A percentile compares a stretch with the other conserved stretches of the same genome.
These are phyloP conservation scores for Lodderomyces orthopsilosis DNA, from an alignment of 1,139 yeast genomes.

Conservation along the genomic window DNA sequence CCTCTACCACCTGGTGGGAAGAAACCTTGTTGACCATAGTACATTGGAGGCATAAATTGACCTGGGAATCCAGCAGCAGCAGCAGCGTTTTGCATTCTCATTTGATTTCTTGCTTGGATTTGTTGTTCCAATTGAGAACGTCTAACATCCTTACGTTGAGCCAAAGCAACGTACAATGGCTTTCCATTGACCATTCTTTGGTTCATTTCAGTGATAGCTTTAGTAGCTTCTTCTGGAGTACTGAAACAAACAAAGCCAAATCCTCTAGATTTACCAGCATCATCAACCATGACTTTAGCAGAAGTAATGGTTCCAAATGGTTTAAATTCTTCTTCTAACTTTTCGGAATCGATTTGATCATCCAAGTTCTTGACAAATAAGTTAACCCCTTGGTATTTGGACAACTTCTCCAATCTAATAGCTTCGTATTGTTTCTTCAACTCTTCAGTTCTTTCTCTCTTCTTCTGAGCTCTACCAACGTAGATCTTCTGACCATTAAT, in stretches of 20 bases:
- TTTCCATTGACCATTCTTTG: conserved; percentile 94
- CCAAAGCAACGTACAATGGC: conserved; percentile 97
- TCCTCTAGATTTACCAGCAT: conserved; percentile 93
- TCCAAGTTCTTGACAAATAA: conserved; percentile 95
- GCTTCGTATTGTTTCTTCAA: conserved; percentile 94
- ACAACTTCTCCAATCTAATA: conserved; percentile 86
- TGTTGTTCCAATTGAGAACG: conserved; percentile 97
- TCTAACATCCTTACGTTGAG: conserved; percentile 98
- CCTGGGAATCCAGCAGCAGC: conserved; percentile 89
- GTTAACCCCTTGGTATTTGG: conserved; percentile 97
- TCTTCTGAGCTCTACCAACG: conserved; percentile 99
- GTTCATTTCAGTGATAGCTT: conserved; percentile 98
- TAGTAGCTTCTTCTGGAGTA: conserved; percentile 97
- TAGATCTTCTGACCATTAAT: conserved; percentile 80
- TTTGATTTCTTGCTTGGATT: conserved; percentile 96
- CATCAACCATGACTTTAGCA: conserved; percentile 96
- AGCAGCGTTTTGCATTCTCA: conserved; percentile 95
- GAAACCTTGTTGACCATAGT: conserved; percentile 86
- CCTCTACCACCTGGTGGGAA: conserved; percentile 82
- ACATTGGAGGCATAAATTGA: conserved; percentile 94
- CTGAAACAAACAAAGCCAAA: conserved; percentile 99
- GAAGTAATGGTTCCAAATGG: conserved; percentile 95
- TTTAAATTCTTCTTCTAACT: conserved; percentile 86
- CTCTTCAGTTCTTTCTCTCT: conserved; percentile 96
- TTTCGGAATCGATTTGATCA: conserved; percentile 87